Base-by-base conservation (phyloP, 768 basidiomycete species). In the Tylopilus cervinicoccineus region DNA sequence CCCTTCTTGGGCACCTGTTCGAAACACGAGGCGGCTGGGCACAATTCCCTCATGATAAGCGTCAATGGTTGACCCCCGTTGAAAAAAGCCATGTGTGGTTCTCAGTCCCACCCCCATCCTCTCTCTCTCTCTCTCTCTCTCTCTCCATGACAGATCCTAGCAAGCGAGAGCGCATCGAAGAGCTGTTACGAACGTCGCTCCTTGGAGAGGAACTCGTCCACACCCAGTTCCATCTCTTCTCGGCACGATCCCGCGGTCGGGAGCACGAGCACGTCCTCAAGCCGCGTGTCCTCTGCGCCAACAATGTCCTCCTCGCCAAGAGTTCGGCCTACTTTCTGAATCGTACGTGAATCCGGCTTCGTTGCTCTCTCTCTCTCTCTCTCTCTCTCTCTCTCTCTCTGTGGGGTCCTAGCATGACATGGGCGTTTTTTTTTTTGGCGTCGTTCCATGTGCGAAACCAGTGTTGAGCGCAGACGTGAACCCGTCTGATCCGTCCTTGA, bases 211-310 rank as follows among this genome's bases (percentile, higher is more conserved):
- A 53, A 7, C 56, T 69, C 38, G 13, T 60, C 31, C 58, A 69
- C 47, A 65, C 67, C 3, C 60, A 62, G 38, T 62, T 69, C 33
- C 64, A 70, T 38, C 43, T 61, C 4, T 69, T 55, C 34, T 64
- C 63, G 0, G 26, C 59, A 6, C 45, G 16, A 19, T 48, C 48
- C n/a, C n/a, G n/a, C n/a, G n/a, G n/a, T n/a, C n/a, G n/a, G n/a
- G n/a, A 12, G 20, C 27, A 12, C 27, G 42, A 9, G 29, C 51
- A 3, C 31, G 54, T 65, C 27, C 31, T 41, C 10, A 45, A 39
- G 13, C 62, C 56, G 31, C 57, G 55, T n/a, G 44, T 59, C 6
- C 45, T 68, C 11, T 70, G 52, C 13, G 57, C 60, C 6, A 70
- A 69, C 38, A 63, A 65, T 23, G 23, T 50, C 20, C 47, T 67